phyloP scores from a whole-genome alignment of 176 grass and related monocot species.

The Coix lacrymajobi region DNA sequence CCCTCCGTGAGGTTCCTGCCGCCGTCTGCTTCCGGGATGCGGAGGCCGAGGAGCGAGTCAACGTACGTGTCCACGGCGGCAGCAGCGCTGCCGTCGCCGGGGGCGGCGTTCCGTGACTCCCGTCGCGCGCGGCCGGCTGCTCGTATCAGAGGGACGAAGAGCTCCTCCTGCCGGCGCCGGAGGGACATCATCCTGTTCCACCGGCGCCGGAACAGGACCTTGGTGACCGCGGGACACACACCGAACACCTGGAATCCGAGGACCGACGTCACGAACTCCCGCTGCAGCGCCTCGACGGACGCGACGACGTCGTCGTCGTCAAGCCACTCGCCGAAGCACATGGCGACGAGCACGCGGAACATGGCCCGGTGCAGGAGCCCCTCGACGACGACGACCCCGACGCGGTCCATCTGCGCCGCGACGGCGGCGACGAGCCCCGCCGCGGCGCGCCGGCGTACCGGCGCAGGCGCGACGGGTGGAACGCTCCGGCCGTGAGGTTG shows the following conservation, averaged over 20 bases:
- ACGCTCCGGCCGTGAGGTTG: neutral
- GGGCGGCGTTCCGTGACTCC: neutral
- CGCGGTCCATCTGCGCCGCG: too few relatives aligned
- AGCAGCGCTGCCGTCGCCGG: too few relatives aligned
- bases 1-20: constrained; percentile 4
- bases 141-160: constrained; percentile 26
- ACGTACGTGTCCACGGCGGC: neutral
- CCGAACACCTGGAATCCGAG: neutral
- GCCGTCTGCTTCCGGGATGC: neutral
- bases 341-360: neutral
- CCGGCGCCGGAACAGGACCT: constrained; percentile 11
- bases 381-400: neutral
- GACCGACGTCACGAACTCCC: neutral
- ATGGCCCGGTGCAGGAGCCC: neutral
- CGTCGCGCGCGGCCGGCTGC: neutral
- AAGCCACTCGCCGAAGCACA: constrained; percentile 24
- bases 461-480: neutral
- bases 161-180: constrained; percentile 24
- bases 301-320: neutral
- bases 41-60: constrained; percentile 1
- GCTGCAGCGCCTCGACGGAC: neutral
- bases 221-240: neutral
- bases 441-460: neutral
- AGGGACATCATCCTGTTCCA: neutral
- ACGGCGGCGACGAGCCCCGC: neutral